Conservation (phyloP, 371 early-diverging fungal genomes). For the Syncephalis fuscata region DNA sequence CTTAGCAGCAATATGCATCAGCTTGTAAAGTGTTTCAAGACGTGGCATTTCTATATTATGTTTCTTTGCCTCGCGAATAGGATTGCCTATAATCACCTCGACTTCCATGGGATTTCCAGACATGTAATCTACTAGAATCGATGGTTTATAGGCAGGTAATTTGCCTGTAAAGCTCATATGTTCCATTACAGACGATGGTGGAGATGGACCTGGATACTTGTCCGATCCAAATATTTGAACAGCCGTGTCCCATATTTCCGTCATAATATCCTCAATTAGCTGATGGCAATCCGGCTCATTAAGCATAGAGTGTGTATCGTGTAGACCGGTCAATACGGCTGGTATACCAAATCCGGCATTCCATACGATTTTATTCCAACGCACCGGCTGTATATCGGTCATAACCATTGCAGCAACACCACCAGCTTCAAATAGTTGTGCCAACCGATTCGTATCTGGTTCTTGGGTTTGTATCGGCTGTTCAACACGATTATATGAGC, state of each 20-base stretch:
- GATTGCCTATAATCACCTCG: conserved; percentile 41
- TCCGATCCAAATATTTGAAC: conserved; percentile 14
- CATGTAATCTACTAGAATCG: conserved; percentile 46
- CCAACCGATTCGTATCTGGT: not conserved
- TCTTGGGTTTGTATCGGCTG: conserved; percentile 8
- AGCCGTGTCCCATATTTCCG: conserved; percentile 36
- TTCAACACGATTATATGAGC: conserved; percentile 12
- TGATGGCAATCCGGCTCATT: conserved; percentile 23
- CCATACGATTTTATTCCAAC: conserved; percentile 81
- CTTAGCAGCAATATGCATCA: not conserved
- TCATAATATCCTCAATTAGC: conserved; percentile 31
- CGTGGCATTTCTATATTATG: conserved; percentile 2
- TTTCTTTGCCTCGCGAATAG: conserved; percentile 33
- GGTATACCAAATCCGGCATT: conserved; percentile 21
- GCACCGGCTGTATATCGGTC: conserved; percentile 42
- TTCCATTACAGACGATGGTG: conserved; percentile 17
- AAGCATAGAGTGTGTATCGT: conserved; percentile 39
- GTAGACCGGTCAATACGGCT: conserved; percentile 44
- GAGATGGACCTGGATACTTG: conserved; percentile 16
- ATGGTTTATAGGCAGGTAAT: conserved; percentile 35
- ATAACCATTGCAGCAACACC: conserved; percentile 25
- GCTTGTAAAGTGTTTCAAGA: not conserved
- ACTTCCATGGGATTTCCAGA: conserved; percentile 39
- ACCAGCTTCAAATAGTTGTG: conserved; percentile 15
- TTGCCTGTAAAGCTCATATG: conserved; percentile 26